phyloP scores from a whole-genome alignment of 2,329 filamentous ascomycete genomes.

The Claviceps pusilla region DNA sequence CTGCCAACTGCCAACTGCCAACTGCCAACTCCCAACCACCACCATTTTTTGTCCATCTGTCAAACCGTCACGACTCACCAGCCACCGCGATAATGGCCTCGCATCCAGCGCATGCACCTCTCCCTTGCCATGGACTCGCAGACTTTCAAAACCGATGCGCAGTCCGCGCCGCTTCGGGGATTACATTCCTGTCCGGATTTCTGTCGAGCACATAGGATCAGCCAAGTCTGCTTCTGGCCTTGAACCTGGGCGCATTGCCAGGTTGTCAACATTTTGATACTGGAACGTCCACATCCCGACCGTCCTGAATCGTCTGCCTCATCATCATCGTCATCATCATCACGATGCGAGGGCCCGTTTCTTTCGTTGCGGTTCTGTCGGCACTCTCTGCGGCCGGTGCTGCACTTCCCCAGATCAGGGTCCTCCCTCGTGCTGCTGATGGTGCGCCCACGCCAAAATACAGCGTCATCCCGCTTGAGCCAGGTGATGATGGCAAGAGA shows the following conservation, averaged over 20 bases:
- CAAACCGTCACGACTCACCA: neutral
- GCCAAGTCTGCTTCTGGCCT: neutral
- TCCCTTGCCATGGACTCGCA: neutral
- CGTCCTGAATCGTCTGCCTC: neutral
- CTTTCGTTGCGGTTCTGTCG: conserved; percentile 17
- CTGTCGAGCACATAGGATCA: neutral
- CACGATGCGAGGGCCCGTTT: conserved; percentile 18
- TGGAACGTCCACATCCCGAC: neutral
- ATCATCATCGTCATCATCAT: conserved; percentile 6
- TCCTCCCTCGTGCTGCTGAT: conserved; percentile 11
- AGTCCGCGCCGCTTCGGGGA: neutral
- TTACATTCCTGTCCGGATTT: neutral
- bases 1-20: neutral
- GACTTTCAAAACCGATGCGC: neutral
- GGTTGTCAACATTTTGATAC: neutral
- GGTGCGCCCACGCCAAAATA: conserved; percentile 18
- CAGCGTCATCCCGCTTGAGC: conserved; percentile 25
- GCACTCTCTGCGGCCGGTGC: conserved; percentile 12
- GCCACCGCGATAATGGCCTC: conserved; percentile 3
- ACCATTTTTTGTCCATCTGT: neutral
- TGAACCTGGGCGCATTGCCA: neutral
- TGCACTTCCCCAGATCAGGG: conserved; percentile 15
- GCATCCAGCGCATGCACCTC: too few relatives aligned
- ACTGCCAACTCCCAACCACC: conserved; percentile 3
- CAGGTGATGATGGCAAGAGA: conserved; percentile 11